Percentiles rank a stretch among this genome's conserved stretches.
These are phyloP conservation scores for Euphorbia tirucalli DNA, from an alignment of 345 rosid species.

Conservation along the genomic window DNA sequence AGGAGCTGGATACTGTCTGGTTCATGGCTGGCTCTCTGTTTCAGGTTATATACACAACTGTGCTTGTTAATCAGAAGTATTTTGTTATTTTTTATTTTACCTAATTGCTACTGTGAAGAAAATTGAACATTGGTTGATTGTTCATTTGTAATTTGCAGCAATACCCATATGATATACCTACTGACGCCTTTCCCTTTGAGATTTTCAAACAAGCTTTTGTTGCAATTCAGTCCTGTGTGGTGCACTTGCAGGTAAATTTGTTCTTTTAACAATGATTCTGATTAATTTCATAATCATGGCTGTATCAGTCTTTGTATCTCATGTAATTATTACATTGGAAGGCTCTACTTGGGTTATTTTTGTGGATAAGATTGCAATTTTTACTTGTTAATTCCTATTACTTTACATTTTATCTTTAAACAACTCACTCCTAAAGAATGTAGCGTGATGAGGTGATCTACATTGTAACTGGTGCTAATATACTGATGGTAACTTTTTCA, in stretches of 20 bases:
- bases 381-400: background rate
- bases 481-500: background rate
- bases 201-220: conserved; percentile 96
- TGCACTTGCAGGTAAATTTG: conserved; percentile 83
- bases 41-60: conserved; percentile 55
- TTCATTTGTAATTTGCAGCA: conserved; percentile 55
- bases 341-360: background rate
- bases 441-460: background rate
- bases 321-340: conserved; percentile 5
- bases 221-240: conserved; percentile 96
- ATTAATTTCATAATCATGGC: too few relatives aligned
- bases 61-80: background rate
- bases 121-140: background rate
- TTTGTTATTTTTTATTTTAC: too few relatives aligned
- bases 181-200: conserved; percentile 90
- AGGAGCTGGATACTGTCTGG: conserved; percentile 97
- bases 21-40: conserved; percentile 99
- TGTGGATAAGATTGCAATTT: background rate
- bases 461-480: too few relatives aligned
- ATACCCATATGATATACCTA: conserved; percentile 96
- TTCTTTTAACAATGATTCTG: too few relatives aligned
- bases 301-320: background rate
- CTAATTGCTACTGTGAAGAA: background rate
- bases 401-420: background rate
- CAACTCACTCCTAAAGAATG: background rate